Percentiles rank a stretch among this genome's conserved stretches.
Conservation (phyloP, 306 rosid genomes). For the Hippophae gyantsensis region DNA sequence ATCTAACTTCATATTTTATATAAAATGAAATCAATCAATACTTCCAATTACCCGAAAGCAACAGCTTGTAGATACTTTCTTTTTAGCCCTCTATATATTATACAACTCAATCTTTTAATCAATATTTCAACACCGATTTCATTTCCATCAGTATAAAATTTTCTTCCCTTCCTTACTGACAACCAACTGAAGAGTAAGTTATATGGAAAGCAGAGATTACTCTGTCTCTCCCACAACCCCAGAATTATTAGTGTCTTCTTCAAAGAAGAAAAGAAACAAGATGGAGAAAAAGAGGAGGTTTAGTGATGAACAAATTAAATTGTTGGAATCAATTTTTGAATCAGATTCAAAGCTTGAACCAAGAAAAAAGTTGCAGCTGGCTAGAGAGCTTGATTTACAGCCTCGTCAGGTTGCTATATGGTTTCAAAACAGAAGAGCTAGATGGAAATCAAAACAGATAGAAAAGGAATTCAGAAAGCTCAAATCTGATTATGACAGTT, state of each 20-base stretch:
- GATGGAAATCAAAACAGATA: constrained; percentile 81
- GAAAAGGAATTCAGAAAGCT: constrained; percentile 66
- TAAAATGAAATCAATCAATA: too few species aligned
- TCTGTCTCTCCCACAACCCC: background rate
- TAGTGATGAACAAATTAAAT: constrained; percentile 63
- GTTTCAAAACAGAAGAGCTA: constrained; percentile 95
- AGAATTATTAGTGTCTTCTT: constrained; percentile 19
- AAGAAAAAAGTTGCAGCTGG: constrained; percentile 66
- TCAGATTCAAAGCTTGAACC: constrained; percentile 79
- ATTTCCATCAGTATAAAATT: too few species aligned
- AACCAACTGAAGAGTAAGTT: too few species aligned
- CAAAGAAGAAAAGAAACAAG: constrained; percentile 38
- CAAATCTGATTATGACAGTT: constrained; percentile 47
- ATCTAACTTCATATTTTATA: too few species aligned
- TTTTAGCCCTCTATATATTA: too few species aligned
- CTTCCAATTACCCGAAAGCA: too few species aligned
- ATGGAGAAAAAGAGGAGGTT: constrained; percentile 52
- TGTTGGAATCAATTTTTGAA: constrained; percentile 63
- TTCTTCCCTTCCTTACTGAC: too few species aligned
- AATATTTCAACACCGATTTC: too few species aligned
- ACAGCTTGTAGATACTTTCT: too few species aligned
- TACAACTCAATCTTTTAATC: too few species aligned
- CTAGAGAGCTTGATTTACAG: constrained; percentile 76
- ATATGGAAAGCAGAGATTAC: too few species aligned
- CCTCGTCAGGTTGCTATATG: constrained; percentile 93